A percentile compares a stretch with the other conserved stretches of the same genome.
Conservation (phyloP, 768 basidiomycete genomes). For the Leccinum variicolor region DNA sequence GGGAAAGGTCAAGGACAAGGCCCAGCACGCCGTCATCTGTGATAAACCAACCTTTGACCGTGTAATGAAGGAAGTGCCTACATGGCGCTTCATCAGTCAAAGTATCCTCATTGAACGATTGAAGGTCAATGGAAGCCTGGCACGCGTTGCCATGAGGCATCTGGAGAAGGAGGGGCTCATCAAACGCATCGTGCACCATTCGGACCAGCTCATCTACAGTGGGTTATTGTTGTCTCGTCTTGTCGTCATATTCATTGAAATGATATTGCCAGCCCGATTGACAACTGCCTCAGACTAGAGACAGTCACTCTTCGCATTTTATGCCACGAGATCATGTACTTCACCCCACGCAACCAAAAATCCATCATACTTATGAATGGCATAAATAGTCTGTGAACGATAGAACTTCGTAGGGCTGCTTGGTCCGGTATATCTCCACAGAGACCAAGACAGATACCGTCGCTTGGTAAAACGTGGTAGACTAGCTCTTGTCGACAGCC, state of each 20-base stretch:
- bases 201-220: slow-evolving; percentile 95
- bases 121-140: slow-evolving; percentile 94
- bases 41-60: slow-evolving; percentile 93
- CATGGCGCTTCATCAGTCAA: slow-evolving; percentile 98
- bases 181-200: slow-evolving; percentile 96
- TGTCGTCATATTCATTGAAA: slow-evolving; percentile 1
- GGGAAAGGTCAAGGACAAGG: slow-evolving; percentile 99
- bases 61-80: slow-evolving; percentile 97
- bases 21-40: slow-evolving; percentile 91
- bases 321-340: slow-evolving; percentile 37
- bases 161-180: slow-evolving; percentile 92
- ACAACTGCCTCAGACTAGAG: slow-evolving; percentile 40
- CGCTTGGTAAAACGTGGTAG: no score
- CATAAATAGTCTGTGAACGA: neutral
- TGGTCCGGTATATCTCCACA: neutral
- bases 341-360: slow-evolving; percentile 28
- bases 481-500: neutral
- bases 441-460: no score
- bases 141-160: slow-evolving; percentile 86
- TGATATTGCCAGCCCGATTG: slow-evolving; percentile 36
- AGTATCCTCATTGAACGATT: slow-evolving; percentile 98
- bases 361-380: slow-evolving; percentile 23
- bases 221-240: slow-evolving; percentile 33
- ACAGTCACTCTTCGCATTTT: slow-evolving; percentile 16
- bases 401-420: neutral